phyloP scores from a whole-genome alignment of 495 filamentous ascomycete genomes.

The Neurospora sp. region DNA sequence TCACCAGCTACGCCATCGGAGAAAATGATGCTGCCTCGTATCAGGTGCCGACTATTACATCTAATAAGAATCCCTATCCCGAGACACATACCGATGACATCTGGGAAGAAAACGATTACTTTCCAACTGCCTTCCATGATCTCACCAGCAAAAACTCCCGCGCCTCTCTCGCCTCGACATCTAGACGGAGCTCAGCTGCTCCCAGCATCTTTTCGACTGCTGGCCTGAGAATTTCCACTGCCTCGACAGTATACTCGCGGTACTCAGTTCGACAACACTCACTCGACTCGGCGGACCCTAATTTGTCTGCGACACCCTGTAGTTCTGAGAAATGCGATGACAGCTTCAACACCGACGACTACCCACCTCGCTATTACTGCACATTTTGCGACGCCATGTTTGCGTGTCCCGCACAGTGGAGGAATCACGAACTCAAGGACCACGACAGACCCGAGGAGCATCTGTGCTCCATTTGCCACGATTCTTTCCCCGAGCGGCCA shows the following conservation, averaged over 20 bases:
- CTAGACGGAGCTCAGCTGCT: constrained; percentile 8
- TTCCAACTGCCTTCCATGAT: background rate
- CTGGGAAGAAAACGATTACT: background rate
- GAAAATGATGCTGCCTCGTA: background rate
- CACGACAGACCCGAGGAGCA: constrained; percentile 9
- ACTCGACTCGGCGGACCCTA: constrained; percentile 11
- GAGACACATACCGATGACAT: background rate
- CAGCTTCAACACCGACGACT: background rate
- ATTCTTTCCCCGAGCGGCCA: background rate
- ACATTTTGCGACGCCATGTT: constrained; percentile 18
- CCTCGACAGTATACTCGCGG: constrained; percentile 5
- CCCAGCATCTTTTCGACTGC: constrained; percentile 18
- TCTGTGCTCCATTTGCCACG: constrained; percentile 7
- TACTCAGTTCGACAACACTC: constrained; percentile 12
- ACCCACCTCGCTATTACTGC: constrained; percentile 9
- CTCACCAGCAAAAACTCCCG: constrained; percentile 3
- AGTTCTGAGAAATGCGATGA: constrained; percentile 6
- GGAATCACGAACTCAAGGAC: constrained; percentile 9
- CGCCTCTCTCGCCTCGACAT: constrained; percentile 10
- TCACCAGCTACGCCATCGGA: background rate
- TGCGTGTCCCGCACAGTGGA: constrained; percentile 12
- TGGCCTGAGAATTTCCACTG: background rate
- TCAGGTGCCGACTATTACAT: background rate
- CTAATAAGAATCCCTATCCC: background rate
- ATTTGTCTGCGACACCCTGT: constrained; percentile 7